These are phyloP conservation scores for Lipomyces sp. DNA, from an alignment of 805 yeast species.

Conservation along the genomic window DNA sequence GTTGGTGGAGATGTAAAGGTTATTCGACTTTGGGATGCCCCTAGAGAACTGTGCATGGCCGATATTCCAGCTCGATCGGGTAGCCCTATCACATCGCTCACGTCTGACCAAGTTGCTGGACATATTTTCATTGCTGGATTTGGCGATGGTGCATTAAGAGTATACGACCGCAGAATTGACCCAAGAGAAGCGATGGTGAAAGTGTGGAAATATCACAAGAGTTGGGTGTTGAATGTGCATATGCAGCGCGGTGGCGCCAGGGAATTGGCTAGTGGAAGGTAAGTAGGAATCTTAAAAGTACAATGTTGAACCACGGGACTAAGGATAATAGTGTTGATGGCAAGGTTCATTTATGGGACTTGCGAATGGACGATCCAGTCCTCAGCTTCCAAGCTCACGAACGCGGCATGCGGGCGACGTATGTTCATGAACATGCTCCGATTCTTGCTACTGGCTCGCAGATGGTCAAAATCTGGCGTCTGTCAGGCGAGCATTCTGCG, in stretches of 20 bases:
- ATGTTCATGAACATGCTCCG: constrained; percentile 96
- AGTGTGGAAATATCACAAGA: constrained; percentile 67
- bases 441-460: constrained; percentile 86
- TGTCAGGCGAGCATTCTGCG: constrained; percentile 75
- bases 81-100: constrained; percentile 82
- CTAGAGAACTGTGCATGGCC: constrained; percentile 80
- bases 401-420: constrained; percentile 65
- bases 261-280: constrained; percentile 77
- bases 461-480: constrained; percentile 79
- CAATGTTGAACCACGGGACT: neutral
- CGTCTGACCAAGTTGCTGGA: constrained; percentile 96
- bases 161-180: constrained; percentile 86
- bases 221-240: constrained; percentile 75
- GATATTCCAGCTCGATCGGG: constrained; percentile 93
- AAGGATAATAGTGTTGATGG: constrained; percentile 61
- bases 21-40: constrained; percentile 95
- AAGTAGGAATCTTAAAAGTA: constrained; percentile 32
- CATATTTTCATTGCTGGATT: constrained; percentile 89
- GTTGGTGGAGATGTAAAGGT: constrained; percentile 95
- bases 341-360: constrained; percentile 86
- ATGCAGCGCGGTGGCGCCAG: constrained; percentile 97
- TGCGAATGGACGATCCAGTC: constrained; percentile 72
- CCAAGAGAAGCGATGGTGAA: constrained; percentile 84
- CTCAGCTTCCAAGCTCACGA: constrained; percentile 62
- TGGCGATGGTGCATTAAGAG: constrained; percentile 85